Conservation (phyloP, 192 early-diverging fungal species). For the Coemansia asiatica region DNA sequence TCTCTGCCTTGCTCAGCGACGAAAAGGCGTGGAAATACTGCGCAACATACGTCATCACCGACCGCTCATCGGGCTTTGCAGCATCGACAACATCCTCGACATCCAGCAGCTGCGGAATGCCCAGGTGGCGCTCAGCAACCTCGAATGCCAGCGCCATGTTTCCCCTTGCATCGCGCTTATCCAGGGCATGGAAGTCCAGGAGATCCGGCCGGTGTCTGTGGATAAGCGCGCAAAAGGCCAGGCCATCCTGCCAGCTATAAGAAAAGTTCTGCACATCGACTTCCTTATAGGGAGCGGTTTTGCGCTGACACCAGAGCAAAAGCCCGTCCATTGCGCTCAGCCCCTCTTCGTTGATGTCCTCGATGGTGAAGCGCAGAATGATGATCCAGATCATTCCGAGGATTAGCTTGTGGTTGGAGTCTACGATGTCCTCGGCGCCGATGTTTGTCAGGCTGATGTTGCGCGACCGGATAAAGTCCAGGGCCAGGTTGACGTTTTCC, state of each 20-base stretch:
- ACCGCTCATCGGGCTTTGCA: constrained; percentile 91
- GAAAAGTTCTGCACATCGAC: constrained; percentile 91
- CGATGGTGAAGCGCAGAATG: constrained; percentile 95
- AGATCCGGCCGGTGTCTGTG: constrained; percentile 96
- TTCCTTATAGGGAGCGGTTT: constrained; percentile 80
- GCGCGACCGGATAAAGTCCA: constrained; percentile 87
- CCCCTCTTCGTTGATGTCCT: constrained; percentile 91
- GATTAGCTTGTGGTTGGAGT: constrained; percentile 86
- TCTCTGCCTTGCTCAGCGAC: constrained; percentile 74
- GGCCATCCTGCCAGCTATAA: constrained; percentile 89
- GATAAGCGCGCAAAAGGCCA: constrained; percentile 96
- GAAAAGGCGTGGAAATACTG: constrained; percentile 99
- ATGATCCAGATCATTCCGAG: constrained; percentile 97
- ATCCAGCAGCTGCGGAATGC: constrained; percentile 90
- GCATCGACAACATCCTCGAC: constrained; percentile 96
- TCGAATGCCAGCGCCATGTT: constrained; percentile 95
- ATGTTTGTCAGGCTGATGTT: constrained; percentile 91
- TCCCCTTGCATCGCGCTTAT: constrained; percentile 78
- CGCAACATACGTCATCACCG: constrained; percentile 97
- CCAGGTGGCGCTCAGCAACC: constrained; percentile 85
- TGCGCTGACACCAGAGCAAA: constrained; percentile 94
- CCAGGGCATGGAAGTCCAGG: constrained; percentile 81
- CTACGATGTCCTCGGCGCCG: constrained; percentile 97
- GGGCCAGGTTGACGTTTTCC: constrained; percentile 92
- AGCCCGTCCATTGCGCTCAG: constrained; percentile 95